A percentile compares a stretch with the other conserved stretches of the same genome.
phyloP scores from a whole-genome alignment of 2,329 filamentous ascomycete genomes.

The Fusarium xylarioides region DNA sequence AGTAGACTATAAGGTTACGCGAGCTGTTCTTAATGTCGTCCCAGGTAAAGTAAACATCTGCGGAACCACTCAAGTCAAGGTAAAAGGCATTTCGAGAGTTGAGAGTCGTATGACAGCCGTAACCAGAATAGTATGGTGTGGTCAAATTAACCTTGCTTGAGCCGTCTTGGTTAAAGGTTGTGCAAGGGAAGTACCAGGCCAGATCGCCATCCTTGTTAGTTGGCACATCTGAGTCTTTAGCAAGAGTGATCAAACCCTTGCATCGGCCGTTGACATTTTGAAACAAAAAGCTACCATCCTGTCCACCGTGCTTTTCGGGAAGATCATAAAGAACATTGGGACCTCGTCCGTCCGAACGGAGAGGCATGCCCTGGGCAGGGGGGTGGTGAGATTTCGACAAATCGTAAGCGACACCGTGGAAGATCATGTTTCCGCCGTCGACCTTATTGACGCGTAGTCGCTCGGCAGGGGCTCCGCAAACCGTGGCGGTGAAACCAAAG shows the following conservation, averaged over 20 bases:
- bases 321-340: slow-evolving; percentile 89
- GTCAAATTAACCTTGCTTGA: slow-evolving; percentile 80
- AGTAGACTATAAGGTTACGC: slow-evolving; percentile 93
- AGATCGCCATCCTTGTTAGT: slow-evolving; percentile 76
- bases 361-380: slow-evolving; percentile 78
- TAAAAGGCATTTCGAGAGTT: slow-evolving; percentile 80
- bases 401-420: slow-evolving; percentile 92
- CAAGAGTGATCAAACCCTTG: slow-evolving; percentile 84
- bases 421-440: slow-evolving; percentile 87
- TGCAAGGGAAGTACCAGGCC: slow-evolving; percentile 98
- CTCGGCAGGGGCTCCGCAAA: slow-evolving; percentile 77
- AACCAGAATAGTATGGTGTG: slow-evolving; percentile 80
- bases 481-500: slow-evolving; percentile 91
- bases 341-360: slow-evolving; percentile 55
- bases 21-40: slow-evolving; percentile 88
- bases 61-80: slow-evolving; percentile 68
- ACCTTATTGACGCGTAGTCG: slow-evolving; percentile 87
- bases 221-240: slow-evolving; percentile 78
- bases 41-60: slow-evolving; percentile 97
- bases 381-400: slow-evolving; percentile 81
- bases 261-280: slow-evolving; percentile 98
- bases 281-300: slow-evolving; percentile 96
- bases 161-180: slow-evolving; percentile 91
- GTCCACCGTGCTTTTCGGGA: slow-evolving; percentile 81
- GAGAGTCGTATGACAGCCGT: slow-evolving; percentile 84